Conservation (phyloP, 352 stramenopile species). For the Discostella stelligera region DNA sequence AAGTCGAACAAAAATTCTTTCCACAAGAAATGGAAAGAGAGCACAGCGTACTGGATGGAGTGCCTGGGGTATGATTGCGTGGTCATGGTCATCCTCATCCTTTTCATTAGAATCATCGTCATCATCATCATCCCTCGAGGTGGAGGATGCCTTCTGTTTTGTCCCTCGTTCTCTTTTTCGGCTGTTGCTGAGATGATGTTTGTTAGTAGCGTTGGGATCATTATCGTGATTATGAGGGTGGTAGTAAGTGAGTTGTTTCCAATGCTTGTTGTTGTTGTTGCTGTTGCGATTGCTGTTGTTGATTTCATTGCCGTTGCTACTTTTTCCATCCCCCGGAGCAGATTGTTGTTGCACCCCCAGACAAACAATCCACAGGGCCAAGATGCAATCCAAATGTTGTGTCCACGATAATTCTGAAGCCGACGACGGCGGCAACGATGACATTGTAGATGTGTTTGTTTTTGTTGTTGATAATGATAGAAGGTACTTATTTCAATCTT, state of each 20-base stretch:
- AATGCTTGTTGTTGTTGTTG: background rate
- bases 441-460: background rate
- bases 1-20: constrained; percentile 7
- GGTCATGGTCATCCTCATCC: background rate
- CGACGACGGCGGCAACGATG: background rate
- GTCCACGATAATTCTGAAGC: constrained; percentile 9
- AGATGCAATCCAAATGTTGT: constrained; percentile 17
- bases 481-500: too few relatives aligned
- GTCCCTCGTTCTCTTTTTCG: background rate
- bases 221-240: background rate
- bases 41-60: background rate
- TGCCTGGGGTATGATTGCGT: constrained; percentile 1
- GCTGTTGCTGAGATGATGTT: background rate
- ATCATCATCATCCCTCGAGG: background rate
- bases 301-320: background rate
- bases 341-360: constrained; percentile 3
- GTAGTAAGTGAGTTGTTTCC: background rate
- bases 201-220: background rate
- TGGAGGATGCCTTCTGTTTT: background rate
- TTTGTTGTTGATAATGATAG: too few relatives aligned
- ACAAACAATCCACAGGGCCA: constrained; percentile 18
- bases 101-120: background rate
- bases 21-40: constrained; percentile 7
- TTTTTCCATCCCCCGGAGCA: background rate
- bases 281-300: background rate